Base-by-base conservation (phyloP, 2,329 filamentous ascomycete genomes). In the Coniella lustricola region DNA sequence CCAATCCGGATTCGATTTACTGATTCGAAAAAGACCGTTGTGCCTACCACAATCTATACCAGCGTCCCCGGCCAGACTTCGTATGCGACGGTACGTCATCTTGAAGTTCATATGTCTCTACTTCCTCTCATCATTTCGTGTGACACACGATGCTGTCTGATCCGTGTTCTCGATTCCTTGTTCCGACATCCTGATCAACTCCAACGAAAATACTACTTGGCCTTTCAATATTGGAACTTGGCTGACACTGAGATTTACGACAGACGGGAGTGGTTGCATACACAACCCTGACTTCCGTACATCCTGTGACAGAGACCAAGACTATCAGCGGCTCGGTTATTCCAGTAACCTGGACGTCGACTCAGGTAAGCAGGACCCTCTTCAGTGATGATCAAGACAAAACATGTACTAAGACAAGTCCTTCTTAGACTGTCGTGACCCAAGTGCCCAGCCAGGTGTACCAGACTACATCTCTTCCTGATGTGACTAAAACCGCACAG, bases 221-320 rank as follows among this genome's bases (percentile, higher is more conserved):
- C 4, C 3, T 21, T 8, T 16, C 7, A 13, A 31, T 31, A 10
- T 4, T 16, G 12, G 25, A 25, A 10, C 17, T n/a, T 18, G 12
- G 12, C 21, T 41, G 38, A 41, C 16, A n/a, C 7, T 29, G 3
- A 41, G 13, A 16, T n/a, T 8, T 25, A 8, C 21, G 17, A 3
- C 7, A 66, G 7, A 72, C 67, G 3, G 50, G 62, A 17, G 63
- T 64, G 12, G 61, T 70, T 7, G 62, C 62, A 16, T 69, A 72
- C 56, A 64, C 59, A 8, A 75, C 72, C 5, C 46, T 67, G 32
- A 76, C 72, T 13, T 66, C 63, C 14, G 60, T 73, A 13, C 72
- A 68, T 58, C 68, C 71, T 8, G 57, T 75, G 13, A 75, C 71
- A 1, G 63, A 70, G 55, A 69, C 68, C 40, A 67, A 66, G 59